Evolutionary conservation across 768 basidiomycete genomes (phyloP).

Genomic region (Mycena olivaceomarginata): DNA sequence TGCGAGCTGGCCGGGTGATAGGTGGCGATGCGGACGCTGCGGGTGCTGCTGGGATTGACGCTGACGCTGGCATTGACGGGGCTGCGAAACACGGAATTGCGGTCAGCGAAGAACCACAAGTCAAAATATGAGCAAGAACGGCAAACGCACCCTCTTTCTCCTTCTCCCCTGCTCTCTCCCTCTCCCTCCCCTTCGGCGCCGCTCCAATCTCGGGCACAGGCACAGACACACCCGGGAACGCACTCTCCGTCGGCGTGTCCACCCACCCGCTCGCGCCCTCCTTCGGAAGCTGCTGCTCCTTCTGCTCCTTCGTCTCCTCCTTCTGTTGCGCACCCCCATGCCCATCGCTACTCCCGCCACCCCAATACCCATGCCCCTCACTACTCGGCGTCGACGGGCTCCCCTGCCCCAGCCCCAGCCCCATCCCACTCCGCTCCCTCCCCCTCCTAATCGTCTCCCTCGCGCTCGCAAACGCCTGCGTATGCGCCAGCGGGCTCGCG

Average conservation of each 20-base stretch:
- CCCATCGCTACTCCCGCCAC: neutral
- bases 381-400: neutral
- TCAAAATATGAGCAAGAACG: neutral
- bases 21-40: too few species aligned
- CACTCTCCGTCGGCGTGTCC: neutral
- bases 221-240: neutral
- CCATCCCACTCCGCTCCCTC: slow-evolving; percentile 30
- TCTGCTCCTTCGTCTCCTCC: neutral
- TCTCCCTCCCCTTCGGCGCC: slow-evolving; percentile 5
- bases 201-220: neutral
- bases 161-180: neutral
- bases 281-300: neutral
- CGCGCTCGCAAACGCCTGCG: slow-evolving; percentile 40
- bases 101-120: neutral
- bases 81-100: neutral
- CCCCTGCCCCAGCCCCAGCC: neutral
- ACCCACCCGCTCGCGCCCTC: neutral
- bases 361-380: slow-evolving; percentile 3
- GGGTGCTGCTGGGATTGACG: neutral
- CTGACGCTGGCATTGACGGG: neutral
- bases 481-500: slow-evolving; percentile 19
- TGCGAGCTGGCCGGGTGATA: too few species aligned
- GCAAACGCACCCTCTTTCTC: neutral
- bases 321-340: neutral
- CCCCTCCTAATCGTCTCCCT: slow-evolving; percentile 40